Evolutionary conservation across 2,329 filamentous ascomycete species (phyloP), one percentile per base, ranked within the genome.

Genomic region (Fusarium sp.): DNA sequence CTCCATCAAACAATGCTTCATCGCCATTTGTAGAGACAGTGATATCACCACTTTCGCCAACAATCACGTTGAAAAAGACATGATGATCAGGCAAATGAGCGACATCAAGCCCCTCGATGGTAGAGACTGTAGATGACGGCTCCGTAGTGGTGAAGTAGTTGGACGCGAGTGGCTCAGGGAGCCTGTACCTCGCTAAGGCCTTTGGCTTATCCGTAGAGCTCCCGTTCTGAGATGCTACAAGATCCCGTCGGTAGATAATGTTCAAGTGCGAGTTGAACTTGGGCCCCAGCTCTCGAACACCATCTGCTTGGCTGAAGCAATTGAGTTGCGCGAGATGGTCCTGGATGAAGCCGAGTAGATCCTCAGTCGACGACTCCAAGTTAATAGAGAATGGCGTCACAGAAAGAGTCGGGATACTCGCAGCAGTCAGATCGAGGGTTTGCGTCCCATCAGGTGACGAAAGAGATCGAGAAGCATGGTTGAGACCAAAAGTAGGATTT

Each of bases 391-490:
- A 31, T 0, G 70, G 70, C 8, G 65, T 60, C 4, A 70, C 22
- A 12, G 69, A 61, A 7, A 72, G 18, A 3, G 64, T 73, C 1
- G 70, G 70, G 20, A 54, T 18, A 13, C 24, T 60, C 28, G 49
- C 18, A 4, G 14, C 9, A 4, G 69, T 73, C 6, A 72, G 33
- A 15, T 72, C 69, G 1, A 72, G 44, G 22, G 69, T 61, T 11
- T 54, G 69, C 1, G 13, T 18, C 0, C 69, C 70, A 6, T 70
- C 41, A 3, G 28, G 6, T 3, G 64, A 60, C 0, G 69, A 66
- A 2, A 72, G 54, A 7, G 69, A 70, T 18, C 70, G 42, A 0
- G 70, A 72, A n/a, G 70, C 58, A 38, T 72, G 54, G 18, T 72
- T 72, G 3, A 72, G 36, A 4, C 58, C 69, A 31, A 72, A 72